A percentile compares a stretch with the other conserved stretches of the same genome.
Conservation (phyloP, 192 early-diverging fungal species). For the Coemansia guatemalensis region DNA sequence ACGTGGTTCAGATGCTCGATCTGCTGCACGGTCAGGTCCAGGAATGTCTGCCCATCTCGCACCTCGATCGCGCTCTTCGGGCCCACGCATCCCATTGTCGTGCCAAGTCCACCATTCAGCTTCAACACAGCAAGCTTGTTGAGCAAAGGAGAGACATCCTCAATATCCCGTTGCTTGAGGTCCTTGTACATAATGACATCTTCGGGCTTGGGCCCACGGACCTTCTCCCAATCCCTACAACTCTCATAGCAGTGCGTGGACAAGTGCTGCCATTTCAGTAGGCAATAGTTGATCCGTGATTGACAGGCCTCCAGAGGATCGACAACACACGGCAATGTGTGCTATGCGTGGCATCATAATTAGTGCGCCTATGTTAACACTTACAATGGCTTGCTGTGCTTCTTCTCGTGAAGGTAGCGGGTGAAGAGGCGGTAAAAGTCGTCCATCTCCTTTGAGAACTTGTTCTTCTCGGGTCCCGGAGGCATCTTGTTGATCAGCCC, state of each 20-base stretch:
- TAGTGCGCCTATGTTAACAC: conserved; percentile 7
- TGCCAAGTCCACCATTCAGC: conserved; percentile 98
- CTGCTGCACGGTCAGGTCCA: conserved; percentile 97
- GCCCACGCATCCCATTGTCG: conserved; percentile 99
- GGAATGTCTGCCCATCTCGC: conserved; percentile 96
- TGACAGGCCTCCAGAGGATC: neutral
- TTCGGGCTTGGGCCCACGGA: conserved; percentile 88
- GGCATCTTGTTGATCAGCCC: conserved; percentile 40
- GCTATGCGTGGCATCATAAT: neutral
- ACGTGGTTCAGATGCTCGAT: conserved; percentile 95
- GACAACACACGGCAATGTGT: neutral
- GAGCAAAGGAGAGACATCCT: conserved; percentile 61
- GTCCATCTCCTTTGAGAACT: conserved; percentile 80
- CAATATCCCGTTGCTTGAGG: conserved; percentile 53
- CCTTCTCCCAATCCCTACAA: conserved; percentile 91
- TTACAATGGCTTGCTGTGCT: conserved; percentile 56
- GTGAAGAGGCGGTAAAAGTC: conserved; percentile 80
- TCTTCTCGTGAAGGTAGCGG: conserved; percentile 81
- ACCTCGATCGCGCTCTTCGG: conserved; percentile 99
- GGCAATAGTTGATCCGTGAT: neutral
- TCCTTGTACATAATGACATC: conserved; percentile 82
- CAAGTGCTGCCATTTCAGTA: neutral
- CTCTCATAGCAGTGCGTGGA: neutral
- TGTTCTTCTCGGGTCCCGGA: conserved; percentile 41
- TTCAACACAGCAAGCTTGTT: conserved; percentile 97